Percentiles rank a stretch among this genome's conserved stretches.
Conservation (phyloP, 108 stramenopile genomes). For the Nannochloropsis salina region DNA sequence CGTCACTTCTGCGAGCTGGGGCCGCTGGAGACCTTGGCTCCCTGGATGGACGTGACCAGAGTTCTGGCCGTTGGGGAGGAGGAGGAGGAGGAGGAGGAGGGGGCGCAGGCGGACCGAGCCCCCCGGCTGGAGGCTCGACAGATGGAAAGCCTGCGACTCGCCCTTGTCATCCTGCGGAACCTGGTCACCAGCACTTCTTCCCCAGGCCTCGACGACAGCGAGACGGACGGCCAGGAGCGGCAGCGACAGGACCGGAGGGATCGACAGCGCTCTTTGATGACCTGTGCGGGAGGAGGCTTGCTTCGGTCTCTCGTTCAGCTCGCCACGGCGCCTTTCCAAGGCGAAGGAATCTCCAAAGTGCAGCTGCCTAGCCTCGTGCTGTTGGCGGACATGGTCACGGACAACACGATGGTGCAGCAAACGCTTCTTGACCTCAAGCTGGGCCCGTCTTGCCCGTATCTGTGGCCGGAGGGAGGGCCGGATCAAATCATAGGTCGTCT, state of each 20-base stretch:
- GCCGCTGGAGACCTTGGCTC: background rate
- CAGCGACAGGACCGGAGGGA: background rate
- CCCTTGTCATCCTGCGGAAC: background rate
- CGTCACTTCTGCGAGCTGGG: background rate
- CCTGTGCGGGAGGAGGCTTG: background rate
- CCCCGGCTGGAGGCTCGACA: background rate
- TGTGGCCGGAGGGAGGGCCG: background rate
- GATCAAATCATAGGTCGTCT: background rate
- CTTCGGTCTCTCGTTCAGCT: background rate
- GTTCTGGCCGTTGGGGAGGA: background rate
- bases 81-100: conserved; percentile 15
- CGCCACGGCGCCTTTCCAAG: background rate
- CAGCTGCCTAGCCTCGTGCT: background rate
- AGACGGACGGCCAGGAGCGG: background rate
- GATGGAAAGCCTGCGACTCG: background rate
- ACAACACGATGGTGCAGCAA: background rate
- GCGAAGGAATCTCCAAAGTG: background rate
- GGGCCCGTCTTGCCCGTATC: background rate
- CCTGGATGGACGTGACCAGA: background rate
- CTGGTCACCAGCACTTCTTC: background rate
- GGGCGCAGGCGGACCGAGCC: background rate
- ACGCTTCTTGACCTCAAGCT: background rate
- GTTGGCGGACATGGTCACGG: background rate
- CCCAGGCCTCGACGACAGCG: background rate
- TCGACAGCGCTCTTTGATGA: background rate